A percentile compares a stretch with the other conserved stretches of the same genome.
Conservation (phyloP, 345 rosid genomes). For the Rhodamnia argentea region DNA sequence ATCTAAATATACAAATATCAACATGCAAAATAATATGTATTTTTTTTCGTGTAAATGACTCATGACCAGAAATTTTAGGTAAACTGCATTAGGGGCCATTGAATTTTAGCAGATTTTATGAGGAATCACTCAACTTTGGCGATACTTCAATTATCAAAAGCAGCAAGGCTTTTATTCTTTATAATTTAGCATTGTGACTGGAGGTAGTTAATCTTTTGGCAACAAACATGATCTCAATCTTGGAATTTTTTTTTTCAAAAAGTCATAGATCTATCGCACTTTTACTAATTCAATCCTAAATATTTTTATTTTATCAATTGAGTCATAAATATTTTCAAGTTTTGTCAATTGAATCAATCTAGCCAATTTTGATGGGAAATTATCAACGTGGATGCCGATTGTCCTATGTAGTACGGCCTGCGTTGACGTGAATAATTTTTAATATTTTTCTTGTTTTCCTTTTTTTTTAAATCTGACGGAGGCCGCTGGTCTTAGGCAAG, state of each 20-base stretch:
- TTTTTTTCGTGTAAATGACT: not conserved
- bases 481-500: too few relatives aligned
- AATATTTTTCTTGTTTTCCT: too few relatives aligned
- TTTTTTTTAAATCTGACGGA: too few relatives aligned
- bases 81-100: not conserved
- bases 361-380: rapidly evolving
- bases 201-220: not conserved
- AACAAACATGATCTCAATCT: not conserved
- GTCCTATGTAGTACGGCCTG: too few relatives aligned
- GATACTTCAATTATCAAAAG: not conserved
- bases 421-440: too few relatives aligned
- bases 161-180: not conserved
- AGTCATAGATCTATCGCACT: too few relatives aligned
- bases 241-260: too few relatives aligned
- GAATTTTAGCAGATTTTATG: not conserved
- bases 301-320: too few relatives aligned
- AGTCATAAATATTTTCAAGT: too few relatives aligned
- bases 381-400: rapidly evolving
- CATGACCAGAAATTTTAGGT: not conserved
- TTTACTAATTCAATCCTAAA: too few relatives aligned
- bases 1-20: not conserved
- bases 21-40: not conserved
- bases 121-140: not conserved
- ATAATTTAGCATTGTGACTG: not conserved
- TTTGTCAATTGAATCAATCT: too few relatives aligned